Evolutionary conservation across 164 flowering plant species (phyloP), one percentile per base, ranked within the genome.

Genomic region (Liriodendron chinense): DNA sequence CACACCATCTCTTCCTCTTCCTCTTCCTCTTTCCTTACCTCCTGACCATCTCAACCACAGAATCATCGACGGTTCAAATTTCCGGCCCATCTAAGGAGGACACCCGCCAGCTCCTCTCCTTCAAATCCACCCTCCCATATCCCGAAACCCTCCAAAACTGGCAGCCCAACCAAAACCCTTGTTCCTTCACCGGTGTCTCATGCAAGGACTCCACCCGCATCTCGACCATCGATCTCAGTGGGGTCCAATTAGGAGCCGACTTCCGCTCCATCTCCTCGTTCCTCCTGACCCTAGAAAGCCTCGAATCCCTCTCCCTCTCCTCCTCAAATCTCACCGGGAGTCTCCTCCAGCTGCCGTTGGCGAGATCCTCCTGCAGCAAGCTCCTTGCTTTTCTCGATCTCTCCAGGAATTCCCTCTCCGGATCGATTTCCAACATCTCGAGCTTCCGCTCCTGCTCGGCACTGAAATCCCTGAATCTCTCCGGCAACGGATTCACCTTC

Each of bases 311-410:
- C 20, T 72, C 81, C 14, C 69, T 92, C 12, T 63, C 47, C 28
- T 74, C 66, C 49, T 28, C 86, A 1, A 88, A 87, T 64, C 61
- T 94, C 26, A 80, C 86, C 14, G 98, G 97, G 23, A 16, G 82
- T 70, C 78, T 93, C 24, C 26, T 85, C 8, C 84, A 8, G 47
- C 85, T 14, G 72, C 68, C 48, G 1, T 47, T 83, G 20, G 76
- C 71, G 13, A 82, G 76, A 57, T 63, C 62, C 47, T 28, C 2
- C 34, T 94, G 98, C 71, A 68, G 88, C 34, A 24, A 79, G 26
- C 47, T 70, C 23, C 57, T 94, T 47, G 61, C 63, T 49, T 50
- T 50, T 13, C 23, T 94, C 70, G 97, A 96, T 89, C 98, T 96
- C 26, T 80, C 96, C 9, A 77, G 70, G 0, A 94, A 94, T 77